Evolutionary conservation across 805 yeast species (phyloP).

Genomic region (Yamadazyma phyllophila): DNA sequence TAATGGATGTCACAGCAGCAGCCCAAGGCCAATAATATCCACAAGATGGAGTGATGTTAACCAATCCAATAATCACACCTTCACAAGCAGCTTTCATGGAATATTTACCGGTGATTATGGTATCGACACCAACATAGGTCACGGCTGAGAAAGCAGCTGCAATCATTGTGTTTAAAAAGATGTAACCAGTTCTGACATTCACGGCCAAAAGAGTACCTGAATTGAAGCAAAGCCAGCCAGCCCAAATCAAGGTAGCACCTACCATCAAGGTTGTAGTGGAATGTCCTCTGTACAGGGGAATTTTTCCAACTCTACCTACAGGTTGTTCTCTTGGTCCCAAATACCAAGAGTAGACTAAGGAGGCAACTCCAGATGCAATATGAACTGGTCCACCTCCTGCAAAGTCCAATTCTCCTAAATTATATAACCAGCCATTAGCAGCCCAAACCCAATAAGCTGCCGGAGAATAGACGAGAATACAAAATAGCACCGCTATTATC

Average conservation of each 20-base stretch:
- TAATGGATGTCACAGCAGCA: constrained; percentile 41
- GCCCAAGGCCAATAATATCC: constrained; percentile 48
- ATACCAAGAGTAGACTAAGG: constrained; percentile 41
- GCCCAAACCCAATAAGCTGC: constrained; percentile 49
- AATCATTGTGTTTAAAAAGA: constrained; percentile 48
- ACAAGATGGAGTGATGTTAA: constrained; percentile 47
- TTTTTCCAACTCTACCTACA: constrained; percentile 23
- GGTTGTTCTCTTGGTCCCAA: constrained; percentile 39
- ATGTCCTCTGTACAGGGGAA: constrained; percentile 27
- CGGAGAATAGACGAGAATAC: constrained; percentile 45
- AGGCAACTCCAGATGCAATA: constrained; percentile 43
- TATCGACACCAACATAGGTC: constrained; percentile 45
- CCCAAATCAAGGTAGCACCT: constrained; percentile 48
- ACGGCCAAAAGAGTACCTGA: constrained; percentile 44
- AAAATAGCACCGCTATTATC: constrained; percentile 40
- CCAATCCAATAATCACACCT: constrained; percentile 46
- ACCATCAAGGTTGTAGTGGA: constrained; percentile 36
- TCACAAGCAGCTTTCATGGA: constrained; percentile 44
- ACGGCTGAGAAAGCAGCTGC: constrained; percentile 50
- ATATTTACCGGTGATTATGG: constrained; percentile 37
- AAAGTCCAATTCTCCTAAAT: constrained; percentile 45
- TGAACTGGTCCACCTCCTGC: constrained; percentile 54
- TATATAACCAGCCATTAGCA: constrained; percentile 42
- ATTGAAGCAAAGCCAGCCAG: constrained; percentile 50
- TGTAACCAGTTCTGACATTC: constrained; percentile 43